These are phyloP conservation scores for Diphasiastrum complanatum DNA, from an alignment of 83 land plant species.

Conservation along the genomic window DNA sequence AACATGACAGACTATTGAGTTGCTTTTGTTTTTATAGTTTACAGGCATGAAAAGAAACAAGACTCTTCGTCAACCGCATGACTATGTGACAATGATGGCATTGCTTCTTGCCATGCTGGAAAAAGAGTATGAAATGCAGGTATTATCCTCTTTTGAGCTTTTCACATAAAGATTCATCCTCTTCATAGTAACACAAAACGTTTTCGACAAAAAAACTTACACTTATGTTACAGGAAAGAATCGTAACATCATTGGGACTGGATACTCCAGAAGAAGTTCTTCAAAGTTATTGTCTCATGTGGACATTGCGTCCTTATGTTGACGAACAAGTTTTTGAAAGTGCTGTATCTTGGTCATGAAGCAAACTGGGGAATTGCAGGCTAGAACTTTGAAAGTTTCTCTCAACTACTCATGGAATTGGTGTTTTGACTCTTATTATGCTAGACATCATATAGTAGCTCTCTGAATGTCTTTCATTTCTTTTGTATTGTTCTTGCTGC, in stretches of 20 bases:
- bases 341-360: slow-evolving; percentile 20
- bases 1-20: no score
- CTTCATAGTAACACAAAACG: no score
- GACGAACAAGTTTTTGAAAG: slow-evolving; percentile 13
- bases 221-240: slow-evolving; percentile 7
- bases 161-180: neutral
- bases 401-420: no score
- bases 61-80: neutral
- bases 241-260: slow-evolving; percentile 16
- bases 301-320: slow-evolving; percentile 24
- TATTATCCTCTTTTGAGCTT: neutral
- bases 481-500: no score
- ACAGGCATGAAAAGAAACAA: no score
- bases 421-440: no score
- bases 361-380: no score
- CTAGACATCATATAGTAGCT: no score
- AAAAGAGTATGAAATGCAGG: slow-evolving; percentile 24
- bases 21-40: no score
- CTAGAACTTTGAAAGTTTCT: no score
- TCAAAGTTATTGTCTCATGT: slow-evolving; percentile 22
- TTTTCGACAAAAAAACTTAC: no score
- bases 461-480: no score
- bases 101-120: slow-evolving; percentile 16
- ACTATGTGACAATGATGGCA: slow-evolving; percentile 19
- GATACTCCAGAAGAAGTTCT: slow-evolving; percentile 17